phyloP scores from a whole-genome alignment of 176 grass and related monocot species.

The Lolium perenne region DNA sequence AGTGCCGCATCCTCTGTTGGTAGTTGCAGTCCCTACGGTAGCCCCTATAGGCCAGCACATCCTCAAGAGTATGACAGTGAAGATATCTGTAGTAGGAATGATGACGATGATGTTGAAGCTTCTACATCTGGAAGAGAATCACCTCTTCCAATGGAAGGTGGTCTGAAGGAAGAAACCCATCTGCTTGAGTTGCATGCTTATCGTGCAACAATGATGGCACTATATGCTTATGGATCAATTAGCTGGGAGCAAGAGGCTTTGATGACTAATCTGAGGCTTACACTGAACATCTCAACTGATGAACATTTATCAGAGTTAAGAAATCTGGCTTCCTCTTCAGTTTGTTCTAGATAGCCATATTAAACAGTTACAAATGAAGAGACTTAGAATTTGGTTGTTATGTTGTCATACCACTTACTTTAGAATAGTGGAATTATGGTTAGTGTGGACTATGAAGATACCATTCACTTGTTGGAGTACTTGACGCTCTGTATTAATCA shows the following conservation, averaged over 20 bases:
- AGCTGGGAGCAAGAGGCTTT: slow-evolving; percentile 97
- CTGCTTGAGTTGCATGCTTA: slow-evolving; percentile 90
- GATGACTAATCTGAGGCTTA: slow-evolving; percentile 88
- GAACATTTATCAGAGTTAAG: slow-evolving; percentile 86
- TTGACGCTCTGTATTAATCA: slow-evolving; percentile 51
- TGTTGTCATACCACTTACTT: slow-evolving; percentile 39
- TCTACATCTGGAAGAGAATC: slow-evolving; percentile 63
- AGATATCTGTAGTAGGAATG: slow-evolving; percentile 55
- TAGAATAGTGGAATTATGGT: slow-evolving; percentile 42
- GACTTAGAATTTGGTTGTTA: slow-evolving; percentile 22
- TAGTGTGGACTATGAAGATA: slow-evolving; percentile 38
- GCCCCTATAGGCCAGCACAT: slow-evolving; percentile 40
- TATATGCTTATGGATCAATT: slow-evolving; percentile 86
- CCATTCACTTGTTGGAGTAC: slow-evolving; percentile 35
- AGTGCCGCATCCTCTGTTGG: slow-evolving; percentile 78
- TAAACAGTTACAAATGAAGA: slow-evolving; percentile 3
- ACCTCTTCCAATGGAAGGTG: slow-evolving; percentile 44
- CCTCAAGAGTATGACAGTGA: slow-evolving; percentile 43
- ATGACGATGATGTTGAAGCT: slow-evolving; percentile 57
- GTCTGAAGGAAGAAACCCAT: slow-evolving; percentile 57
- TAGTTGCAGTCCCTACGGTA: slow-evolving; percentile 74
- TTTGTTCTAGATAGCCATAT: slow-evolving; percentile 57
- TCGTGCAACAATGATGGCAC: slow-evolving; percentile 75
- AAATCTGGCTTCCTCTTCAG: slow-evolving; percentile 62
- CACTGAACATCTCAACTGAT: slow-evolving; percentile 91